Conservation (phyloP, 331 rosid species). For the Pyrus hybrid region DNA sequence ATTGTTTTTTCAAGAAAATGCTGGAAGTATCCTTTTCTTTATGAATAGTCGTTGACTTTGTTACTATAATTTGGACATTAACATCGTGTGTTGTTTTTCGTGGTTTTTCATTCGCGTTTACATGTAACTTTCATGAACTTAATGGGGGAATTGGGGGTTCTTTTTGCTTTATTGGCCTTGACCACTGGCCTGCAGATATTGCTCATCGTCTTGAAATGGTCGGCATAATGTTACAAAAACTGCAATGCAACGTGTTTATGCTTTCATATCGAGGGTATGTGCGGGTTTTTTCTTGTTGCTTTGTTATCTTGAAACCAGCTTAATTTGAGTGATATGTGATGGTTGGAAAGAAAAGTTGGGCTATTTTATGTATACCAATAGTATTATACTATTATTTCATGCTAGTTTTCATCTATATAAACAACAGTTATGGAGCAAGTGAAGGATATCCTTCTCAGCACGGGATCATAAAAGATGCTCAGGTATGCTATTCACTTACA, state of each 20-base stretch:
- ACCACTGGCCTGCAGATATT: slow-evolving; percentile 68
- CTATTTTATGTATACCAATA: not conserved
- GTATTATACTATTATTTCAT: not conserved
- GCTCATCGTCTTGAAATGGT: slow-evolving; percentile 99
- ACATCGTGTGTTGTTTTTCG: not conserved
- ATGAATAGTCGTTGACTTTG: not conserved
- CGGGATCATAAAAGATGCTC: slow-evolving; percentile 89
- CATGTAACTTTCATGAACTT: not conserved
- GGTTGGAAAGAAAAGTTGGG: no score
- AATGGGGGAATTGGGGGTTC: not conserved
- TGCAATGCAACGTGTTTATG: slow-evolving; percentile 91
- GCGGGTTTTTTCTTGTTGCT: not conserved
- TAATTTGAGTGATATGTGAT: not conserved
- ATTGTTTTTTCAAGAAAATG: slow-evolving; percentile 97
- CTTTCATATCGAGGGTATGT: slow-evolving; percentile 95
- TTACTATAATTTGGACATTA: not conserved
- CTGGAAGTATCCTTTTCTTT: slow-evolving; percentile 91
- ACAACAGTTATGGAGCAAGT: slow-evolving; percentile 88
- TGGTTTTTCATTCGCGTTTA: not conserved
- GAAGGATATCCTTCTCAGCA: slow-evolving; percentile 97
- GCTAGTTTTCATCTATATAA: slow-evolving; percentile 10
- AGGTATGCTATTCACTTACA: slow-evolving; percentile 38
- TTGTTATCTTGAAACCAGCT: slow-evolving; percentile 2
- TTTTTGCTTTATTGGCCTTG: slow-evolving; percentile 40
- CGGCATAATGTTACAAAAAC: slow-evolving; percentile 68